Evolutionary conservation across 2,329 filamentous ascomycete species (phyloP), one percentile per base, ranked within the genome.

Genomic region (Aspergillus oerlinghausenensis): DNA sequence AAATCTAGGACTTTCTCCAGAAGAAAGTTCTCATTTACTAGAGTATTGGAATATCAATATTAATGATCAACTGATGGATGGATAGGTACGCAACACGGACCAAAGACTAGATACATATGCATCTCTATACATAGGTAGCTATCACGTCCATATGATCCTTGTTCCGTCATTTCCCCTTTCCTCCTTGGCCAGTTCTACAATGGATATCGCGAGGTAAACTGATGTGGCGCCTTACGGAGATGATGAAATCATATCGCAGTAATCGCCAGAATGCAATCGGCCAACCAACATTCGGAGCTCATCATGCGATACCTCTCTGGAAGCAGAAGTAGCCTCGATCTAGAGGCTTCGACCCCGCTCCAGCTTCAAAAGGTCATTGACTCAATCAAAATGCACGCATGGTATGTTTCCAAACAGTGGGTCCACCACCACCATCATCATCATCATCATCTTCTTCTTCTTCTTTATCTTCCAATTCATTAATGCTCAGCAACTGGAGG

Each of bases 251-350:
- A 56, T 25, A 19, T 8, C 28, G 28, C 43, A 32, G n/a, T 28
- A 7, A 52, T 48, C 32, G 50, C 25, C 28, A 56, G 45, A 49
- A 6, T 35, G 14, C 32, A 38, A 38, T 38, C 32, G 25, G 38
- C 48, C 21, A 40, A 42, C 49, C 29, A 56, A 40, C 32, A 35
- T n/a, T 32, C 25, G 21, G 23, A 19, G 8, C 9, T 32, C 40
- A 43, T 56, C 57, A 59, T 55, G 55, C 55, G 38, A 59, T 49
- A 45, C 43, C 47, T 52, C 55, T 38, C 57, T 52, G 51, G 52
- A 57, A 57, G 43, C 45, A 55, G 51, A 19, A 40, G 10, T 4
- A 45, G 6, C 11, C n/a, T 23, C 42, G 11, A 42, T 38, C 32
- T 38, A 40, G 35, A 25, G 50, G 19, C 21, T 21, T 52, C 40